A percentile compares a stretch with the other conserved stretches of the same genome.
Evolutionary conservation across 352 stramenopile genomes (phyloP).

Genomic region (Peronosclerospora sorghi): DNA sequence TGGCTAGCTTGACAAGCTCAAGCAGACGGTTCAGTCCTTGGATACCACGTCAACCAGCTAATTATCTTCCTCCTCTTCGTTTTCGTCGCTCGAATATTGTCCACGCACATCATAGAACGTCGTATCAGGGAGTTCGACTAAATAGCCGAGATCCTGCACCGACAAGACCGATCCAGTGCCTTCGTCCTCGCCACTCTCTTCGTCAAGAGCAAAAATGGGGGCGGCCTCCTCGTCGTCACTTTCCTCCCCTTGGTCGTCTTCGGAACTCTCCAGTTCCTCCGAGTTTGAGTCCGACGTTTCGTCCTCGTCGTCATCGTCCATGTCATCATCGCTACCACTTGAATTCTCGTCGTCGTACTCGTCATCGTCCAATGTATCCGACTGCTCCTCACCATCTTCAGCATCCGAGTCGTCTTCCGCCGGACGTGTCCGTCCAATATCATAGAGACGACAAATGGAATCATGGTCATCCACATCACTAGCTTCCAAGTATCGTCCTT

Average conservation of each 20-base stretch:
- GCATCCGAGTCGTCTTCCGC: slow-evolving; percentile 83
- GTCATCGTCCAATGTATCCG: slow-evolving; percentile 61
- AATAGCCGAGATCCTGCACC: slow-evolving; percentile 44
- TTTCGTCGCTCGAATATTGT: slow-evolving; percentile 68
- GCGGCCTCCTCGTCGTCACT: slow-evolving; percentile 11
- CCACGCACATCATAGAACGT: slow-evolving; percentile 63
- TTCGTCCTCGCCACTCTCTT: slow-evolving; percentile 32
- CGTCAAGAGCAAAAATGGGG: slow-evolving; percentile 17
- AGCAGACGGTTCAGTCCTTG: too few species aligned
- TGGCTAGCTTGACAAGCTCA: too few species aligned
- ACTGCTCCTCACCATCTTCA: slow-evolving; percentile 62
- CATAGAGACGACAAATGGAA: slow-evolving; percentile 76
- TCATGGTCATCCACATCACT: slow-evolving; percentile 54
- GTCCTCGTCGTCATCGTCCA: slow-evolving; percentile 41
- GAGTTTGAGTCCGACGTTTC: slow-evolving; percentile 19
- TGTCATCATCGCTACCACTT: slow-evolving; percentile 38
- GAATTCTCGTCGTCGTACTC: slow-evolving; percentile 67
- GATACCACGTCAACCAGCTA: too few species aligned
- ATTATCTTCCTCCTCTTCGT: slow-evolving; percentile 53
- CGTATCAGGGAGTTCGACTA: slow-evolving; percentile 61
- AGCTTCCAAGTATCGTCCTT: slow-evolving; percentile 62
- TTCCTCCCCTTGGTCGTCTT: slow-evolving; percentile 20
- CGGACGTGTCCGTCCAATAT: slow-evolving; percentile 73
- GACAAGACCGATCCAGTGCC: slow-evolving; percentile 35
- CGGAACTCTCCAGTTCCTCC: slow-evolving; percentile 19